phyloP scores from a whole-genome alignment of 2,329 filamentous ascomycete species.

The Zymoseptoria ardabiliae region DNA sequence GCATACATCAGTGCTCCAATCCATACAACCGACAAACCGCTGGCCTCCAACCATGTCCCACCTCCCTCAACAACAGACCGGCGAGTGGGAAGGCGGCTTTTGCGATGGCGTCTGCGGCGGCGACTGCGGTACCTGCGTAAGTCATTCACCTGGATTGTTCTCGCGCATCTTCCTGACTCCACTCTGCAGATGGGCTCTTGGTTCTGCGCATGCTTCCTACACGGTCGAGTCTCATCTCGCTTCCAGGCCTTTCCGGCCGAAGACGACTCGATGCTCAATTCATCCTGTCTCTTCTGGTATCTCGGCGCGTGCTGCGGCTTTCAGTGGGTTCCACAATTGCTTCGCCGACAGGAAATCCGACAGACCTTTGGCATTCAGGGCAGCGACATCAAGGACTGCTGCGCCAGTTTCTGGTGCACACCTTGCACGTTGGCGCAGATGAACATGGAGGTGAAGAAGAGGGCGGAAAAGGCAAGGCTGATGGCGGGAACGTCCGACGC shows the following conservation, averaged over 20 bases:
- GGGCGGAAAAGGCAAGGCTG: conserved; percentile 2
- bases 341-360: conserved; percentile 13
- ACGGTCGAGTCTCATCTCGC: conserved; percentile 10
- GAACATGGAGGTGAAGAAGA: conserved; percentile 17
- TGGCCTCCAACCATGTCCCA: neutral
- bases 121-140: conserved; percentile 12
- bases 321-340: conserved; percentile 6
- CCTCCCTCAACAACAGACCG: neutral
- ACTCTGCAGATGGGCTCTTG: conserved; percentile 8
- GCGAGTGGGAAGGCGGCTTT: conserved; percentile 15
- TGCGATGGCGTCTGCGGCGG: conserved; percentile 16
- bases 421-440: conserved; percentile 16
- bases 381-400: conserved; percentile 7
- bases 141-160: neutral
- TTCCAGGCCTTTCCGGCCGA: conserved; percentile 8
- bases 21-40: neutral
- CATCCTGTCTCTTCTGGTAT: conserved; percentile 6
- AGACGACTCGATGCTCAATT: conserved; percentile 5
- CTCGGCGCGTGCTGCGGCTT: neutral
- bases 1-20: neutral
- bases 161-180: neutral
- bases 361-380: conserved; percentile 10
- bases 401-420: conserved; percentile 2
- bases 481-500: neutral
- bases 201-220: conserved; percentile 14